Percentiles rank a stretch among this genome's conserved stretches.
These are phyloP conservation scores for Didymella arachidicola DNA, from an alignment of 2,329 filamentous ascomycete genomes.

Conservation along the genomic window DNA sequence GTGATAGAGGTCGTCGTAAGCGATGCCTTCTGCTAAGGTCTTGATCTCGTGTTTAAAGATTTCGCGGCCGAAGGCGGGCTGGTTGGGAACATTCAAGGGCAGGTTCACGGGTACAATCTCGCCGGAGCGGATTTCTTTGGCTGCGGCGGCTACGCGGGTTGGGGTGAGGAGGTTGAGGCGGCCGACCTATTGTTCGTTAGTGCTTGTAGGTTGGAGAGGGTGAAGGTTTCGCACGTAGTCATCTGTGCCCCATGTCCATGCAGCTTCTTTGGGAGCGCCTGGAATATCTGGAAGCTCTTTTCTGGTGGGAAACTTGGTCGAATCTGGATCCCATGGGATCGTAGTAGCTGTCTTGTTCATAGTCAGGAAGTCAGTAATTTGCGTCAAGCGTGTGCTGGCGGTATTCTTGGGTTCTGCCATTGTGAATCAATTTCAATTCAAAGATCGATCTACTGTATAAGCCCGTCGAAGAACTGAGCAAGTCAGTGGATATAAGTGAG, in stretches of 20 bases:
- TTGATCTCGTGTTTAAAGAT: conserved; percentile 65
- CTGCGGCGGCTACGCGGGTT: conserved; percentile 61
- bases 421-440: not conserved
- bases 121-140: conserved; percentile 62
- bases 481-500: not conserved
- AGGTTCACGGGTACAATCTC: conserved; percentile 65
- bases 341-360: conserved; percentile 57
- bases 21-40: conserved; percentile 42
- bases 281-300: conserved; percentile 61
- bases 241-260: conserved; percentile 68
- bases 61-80: conserved; percentile 62
- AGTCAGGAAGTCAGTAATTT: conserved; percentile 56
- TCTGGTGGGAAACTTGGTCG: conserved; percentile 60
- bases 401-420: conserved; percentile 49
- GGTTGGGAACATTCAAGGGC: conserved; percentile 61
- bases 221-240: conserved; percentile 53
- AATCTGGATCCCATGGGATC: conserved; percentile 64
- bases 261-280: conserved; percentile 62
- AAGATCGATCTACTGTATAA: not conserved
- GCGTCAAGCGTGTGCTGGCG: conserved; percentile 49
- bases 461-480: not conserved
- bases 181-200: conserved; percentile 50
- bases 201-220: not conserved
- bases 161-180: conserved; percentile 66
- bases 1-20: conserved; percentile 55